Evolutionary conservation across 352 stramenopile genomes (phyloP), one percentile per base, ranked within the genome.

Genomic region (Globisporangium middletonii): DNA sequence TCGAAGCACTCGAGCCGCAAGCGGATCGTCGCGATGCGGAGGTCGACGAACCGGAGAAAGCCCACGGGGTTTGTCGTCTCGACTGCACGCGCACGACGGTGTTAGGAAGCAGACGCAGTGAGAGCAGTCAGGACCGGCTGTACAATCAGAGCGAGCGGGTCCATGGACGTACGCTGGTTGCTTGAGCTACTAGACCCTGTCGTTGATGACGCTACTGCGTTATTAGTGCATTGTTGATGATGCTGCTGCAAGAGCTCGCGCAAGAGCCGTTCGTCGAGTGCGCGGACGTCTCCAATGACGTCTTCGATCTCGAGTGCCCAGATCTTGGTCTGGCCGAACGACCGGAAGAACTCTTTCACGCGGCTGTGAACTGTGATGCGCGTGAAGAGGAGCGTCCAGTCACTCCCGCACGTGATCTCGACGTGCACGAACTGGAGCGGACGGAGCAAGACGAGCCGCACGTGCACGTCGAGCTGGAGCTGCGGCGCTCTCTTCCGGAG

Each of bases 241-340:
- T n/a, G n/a, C 30, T 35, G 33, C 33, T 38, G 33, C 33, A 80
- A n/a, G 0, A 72, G 8, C 9, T 73, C 60, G 12, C 44, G 33
- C 11, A 86, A 15, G 1, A 79, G 35, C 16, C 66, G 51, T 43
- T 84, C 69, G 28, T 88, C 71, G 7, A 87, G 23, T 3, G 60
- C 55, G 0, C 65, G 57, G 4, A 87, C 41, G 13, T 77, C 64
- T 3, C 71, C 64, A 26, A 69, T 42, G 9, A 88, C 53, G 27
- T 81, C 60, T 35, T 81, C 78, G 30, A 91, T 69, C 18, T 59
- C 63, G 19, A 91, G 64, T n/a, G 79, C 62, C 41, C 77, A 73
- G 35, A 91, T 82, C 50, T 87, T 88, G n/a, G 77, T 76, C 53
- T 86, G 78, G 8, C 77, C 77, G 56, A 89, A 91, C 26, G 78